Evolutionary conservation across 768 basidiomycete genomes (phyloP), one percentile per base, ranked within the genome.

Genomic region (Russula ochroleuca): DNA sequence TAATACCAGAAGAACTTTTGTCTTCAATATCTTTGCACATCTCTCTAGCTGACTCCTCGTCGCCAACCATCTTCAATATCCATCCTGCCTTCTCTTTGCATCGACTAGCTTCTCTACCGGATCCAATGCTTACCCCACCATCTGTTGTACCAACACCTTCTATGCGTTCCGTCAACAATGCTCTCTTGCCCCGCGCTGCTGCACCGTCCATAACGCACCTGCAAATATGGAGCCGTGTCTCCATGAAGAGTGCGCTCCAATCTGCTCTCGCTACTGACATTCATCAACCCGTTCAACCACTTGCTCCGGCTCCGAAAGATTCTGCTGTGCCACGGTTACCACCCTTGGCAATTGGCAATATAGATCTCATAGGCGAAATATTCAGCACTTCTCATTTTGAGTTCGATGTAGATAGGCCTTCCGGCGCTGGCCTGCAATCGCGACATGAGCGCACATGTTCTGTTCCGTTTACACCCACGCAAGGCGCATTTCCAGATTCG

Each of bases 1-100:
- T 91, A 33, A 78, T 91, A 68, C 86, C 88, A 5, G 75, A 75
- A 7, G 83, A 88, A 47, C 75, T 84, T 13, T 69, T 87, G 2
- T 74, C 82, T 21, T 70, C 84, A 55, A 75, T 88, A 59, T 79
- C 81, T 5, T 79, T 82, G 2, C 78, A 81, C 67, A 62, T 68
- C 35, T 70, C 80, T 15, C 61, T 74, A 6, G 70, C 76, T 51
- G 65, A 74, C n/a, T 66, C 72, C 11, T 43, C 71, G 31, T 69
- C 74, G 2, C 78, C 82, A 2, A 79, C 78, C 2, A 58, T 84
- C 8, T 80, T 84, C 57, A 76, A 80, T 47, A 66, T 83, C 35
- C 75, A 81, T 10, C 70, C 74, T 28, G 69, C 75, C 9, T 80
- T 81, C 69, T 73, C 77, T 23, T 74, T 85, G 50, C 76, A 81